A percentile compares a stretch with the other conserved stretches of the same genome.
phyloP scores from a whole-genome alignment of 306 rosid genomes.

The Dryas drummondii region DNA sequence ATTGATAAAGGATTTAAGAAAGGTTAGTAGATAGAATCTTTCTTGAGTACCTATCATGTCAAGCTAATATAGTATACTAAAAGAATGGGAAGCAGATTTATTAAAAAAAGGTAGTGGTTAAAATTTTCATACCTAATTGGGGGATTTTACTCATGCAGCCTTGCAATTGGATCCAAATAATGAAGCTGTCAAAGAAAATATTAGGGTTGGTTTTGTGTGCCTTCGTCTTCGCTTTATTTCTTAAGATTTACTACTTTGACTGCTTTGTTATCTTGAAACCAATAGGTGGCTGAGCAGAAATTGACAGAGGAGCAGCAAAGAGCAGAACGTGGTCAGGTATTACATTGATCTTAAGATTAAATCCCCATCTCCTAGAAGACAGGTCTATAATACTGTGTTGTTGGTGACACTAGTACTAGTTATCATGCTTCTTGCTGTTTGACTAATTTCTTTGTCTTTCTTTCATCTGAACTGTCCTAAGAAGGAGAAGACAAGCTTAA shows the following conservation, averaged over 20 bases:
- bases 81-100: background rate
- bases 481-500: background rate
- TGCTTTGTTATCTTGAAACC: conserved; percentile 25
- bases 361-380: background rate
- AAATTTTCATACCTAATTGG: conserved; percentile 19
- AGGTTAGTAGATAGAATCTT: conserved; percentile 49
- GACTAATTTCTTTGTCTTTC: background rate
- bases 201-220: conserved; percentile 52
- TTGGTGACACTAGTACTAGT: background rate
- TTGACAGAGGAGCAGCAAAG: conserved; percentile 53
- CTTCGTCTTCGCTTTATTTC: conserved; percentile 16
- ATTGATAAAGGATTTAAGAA: conserved; percentile 65
- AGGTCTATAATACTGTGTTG: background rate
- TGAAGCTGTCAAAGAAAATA: conserved; percentile 78
- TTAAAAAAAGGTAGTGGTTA: background rate
- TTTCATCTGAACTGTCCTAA: background rate
- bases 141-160: conserved; percentile 51
- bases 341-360: background rate
- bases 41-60: background rate
- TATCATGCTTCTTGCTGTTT: background rate
- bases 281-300: conserved; percentile 67
- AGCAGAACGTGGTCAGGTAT: conserved; percentile 55
- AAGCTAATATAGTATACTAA: background rate
- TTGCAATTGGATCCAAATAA: conserved; percentile 84
- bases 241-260: conserved; percentile 9